phyloP scores from a whole-genome alignment of 495 filamentous ascomycete genomes.

The Paragyromitra xinjiangensis region DNA sequence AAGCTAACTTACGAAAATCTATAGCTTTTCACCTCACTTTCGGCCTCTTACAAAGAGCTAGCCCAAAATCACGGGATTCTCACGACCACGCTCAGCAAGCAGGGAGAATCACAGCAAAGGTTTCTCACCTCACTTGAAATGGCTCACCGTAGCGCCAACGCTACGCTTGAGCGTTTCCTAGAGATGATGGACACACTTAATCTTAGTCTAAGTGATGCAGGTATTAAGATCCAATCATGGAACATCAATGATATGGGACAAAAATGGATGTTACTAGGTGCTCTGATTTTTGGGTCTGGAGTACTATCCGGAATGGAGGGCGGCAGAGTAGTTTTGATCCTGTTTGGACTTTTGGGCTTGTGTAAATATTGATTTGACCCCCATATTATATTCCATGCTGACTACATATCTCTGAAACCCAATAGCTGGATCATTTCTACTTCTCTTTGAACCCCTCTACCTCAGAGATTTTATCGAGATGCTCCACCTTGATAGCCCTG shows the following conservation, averaged over 20 bases:
- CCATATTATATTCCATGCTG: neutral
- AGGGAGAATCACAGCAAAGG: constrained; percentile 21
- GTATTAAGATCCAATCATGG: constrained; percentile 40
- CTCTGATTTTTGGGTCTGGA: constrained; percentile 32
- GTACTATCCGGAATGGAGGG: constrained; percentile 41
- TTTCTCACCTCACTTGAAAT: constrained; percentile 29
- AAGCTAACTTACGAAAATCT: neutral
- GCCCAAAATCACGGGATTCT: constrained; percentile 28
- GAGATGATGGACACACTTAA: constrained; percentile 24
- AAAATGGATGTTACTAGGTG: constrained; percentile 25
- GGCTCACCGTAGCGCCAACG: constrained; percentile 22
- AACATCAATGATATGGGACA: constrained; percentile 21
- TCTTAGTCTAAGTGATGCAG: constrained; percentile 29
- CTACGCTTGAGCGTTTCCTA: constrained; percentile 20
- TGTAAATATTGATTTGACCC: neutral
- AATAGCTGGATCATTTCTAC: constrained; percentile 10
- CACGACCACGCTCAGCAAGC: constrained; percentile 13
- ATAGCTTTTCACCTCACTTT: constrained; percentile 44
- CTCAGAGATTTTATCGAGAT: constrained; percentile 2
- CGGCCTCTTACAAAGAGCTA: constrained; percentile 33
- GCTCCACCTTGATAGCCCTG: neutral
- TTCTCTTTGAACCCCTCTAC: constrained; percentile 19
- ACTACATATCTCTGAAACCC: neutral
- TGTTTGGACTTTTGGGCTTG: constrained; percentile 22
- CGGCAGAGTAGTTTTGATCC: constrained; percentile 18